Evolutionary conservation across 2,329 filamentous ascomycete genomes (phyloP).

Genomic region (Aspergillus sp.): DNA sequence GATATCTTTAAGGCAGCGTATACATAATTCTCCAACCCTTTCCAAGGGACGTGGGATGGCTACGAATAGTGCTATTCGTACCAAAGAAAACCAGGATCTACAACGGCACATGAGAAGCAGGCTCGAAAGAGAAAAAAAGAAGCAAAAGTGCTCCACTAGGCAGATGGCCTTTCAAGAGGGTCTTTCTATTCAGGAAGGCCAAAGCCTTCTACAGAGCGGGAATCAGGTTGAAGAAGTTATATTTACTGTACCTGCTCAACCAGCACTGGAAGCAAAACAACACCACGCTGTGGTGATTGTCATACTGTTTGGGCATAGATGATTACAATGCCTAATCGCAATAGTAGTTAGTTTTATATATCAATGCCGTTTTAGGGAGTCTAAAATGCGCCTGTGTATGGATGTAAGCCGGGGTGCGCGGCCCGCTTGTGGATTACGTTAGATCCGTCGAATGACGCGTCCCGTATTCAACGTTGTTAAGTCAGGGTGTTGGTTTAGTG

Average conservation of each 20-base stretch:
- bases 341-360: too few species aligned
- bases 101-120: not conserved
- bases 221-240: not conserved
- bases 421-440: too few species aligned
- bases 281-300: conserved; percentile 1
- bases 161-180: not conserved
- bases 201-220: not conserved
- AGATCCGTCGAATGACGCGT: too few species aligned
- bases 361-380: too few species aligned
- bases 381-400: too few species aligned
- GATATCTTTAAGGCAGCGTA: conserved; percentile 1
- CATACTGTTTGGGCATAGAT: not conserved
- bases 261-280: not conserved
- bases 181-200: conserved; percentile 1
- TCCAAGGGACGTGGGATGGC: conserved; percentile 8
- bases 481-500: too few species aligned
- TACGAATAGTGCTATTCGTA: conserved; percentile 7
- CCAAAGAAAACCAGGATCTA: conserved; percentile 5
- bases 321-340: not conserved
- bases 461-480: too few species aligned
- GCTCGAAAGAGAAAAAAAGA: conserved; percentile 1
- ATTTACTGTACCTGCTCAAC: not conserved
- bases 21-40: not conserved
- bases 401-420: too few species aligned
- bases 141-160: too few species aligned